These are phyloP conservation scores for Sporobolus alterniflorus DNA, from an alignment of 202 grass and related monocot species.

Conservation along the genomic window DNA sequence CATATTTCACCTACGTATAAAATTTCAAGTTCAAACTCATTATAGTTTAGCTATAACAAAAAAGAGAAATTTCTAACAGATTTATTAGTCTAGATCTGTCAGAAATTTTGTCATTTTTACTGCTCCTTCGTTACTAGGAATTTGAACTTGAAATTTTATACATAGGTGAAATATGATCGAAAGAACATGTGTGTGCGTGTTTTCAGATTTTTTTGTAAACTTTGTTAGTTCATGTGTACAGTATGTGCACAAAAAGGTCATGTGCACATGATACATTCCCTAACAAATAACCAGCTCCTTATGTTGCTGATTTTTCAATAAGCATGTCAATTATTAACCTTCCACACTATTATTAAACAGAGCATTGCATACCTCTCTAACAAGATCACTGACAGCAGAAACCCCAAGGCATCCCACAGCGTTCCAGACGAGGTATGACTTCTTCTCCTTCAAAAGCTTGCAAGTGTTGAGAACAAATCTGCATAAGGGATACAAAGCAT, in stretches of 20 bases:
- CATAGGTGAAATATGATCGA: background rate
- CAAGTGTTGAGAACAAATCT: conserved; percentile 94
- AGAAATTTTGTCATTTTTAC: too few relatives aligned
- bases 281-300: background rate
- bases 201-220: background rate
- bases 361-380: conserved; percentile 72
- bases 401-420: conserved; percentile 90
- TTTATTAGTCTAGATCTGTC: too few relatives aligned
- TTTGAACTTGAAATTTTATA: too few relatives aligned
- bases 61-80: too few relatives aligned
- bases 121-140: too few relatives aligned
- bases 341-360: background rate
- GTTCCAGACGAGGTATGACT: conserved; percentile 93
- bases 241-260: too few relatives aligned
- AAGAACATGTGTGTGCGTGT: too few relatives aligned
- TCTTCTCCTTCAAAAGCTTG: conserved; percentile 86
- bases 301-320: background rate
- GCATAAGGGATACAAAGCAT: conserved; percentile 6
- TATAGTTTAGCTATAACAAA: too few relatives aligned
- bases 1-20: too few relatives aligned
- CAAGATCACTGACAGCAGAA: conserved; percentile 81
- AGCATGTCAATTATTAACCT: conserved; percentile 5
- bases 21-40: too few relatives aligned
- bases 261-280: too few relatives aligned
- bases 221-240: too few relatives aligned